Evolutionary conservation across 2,329 filamentous ascomycete genomes (phyloP), one percentile per base, ranked within the genome.

Genomic region (Davidsoniella virescens): DNA sequence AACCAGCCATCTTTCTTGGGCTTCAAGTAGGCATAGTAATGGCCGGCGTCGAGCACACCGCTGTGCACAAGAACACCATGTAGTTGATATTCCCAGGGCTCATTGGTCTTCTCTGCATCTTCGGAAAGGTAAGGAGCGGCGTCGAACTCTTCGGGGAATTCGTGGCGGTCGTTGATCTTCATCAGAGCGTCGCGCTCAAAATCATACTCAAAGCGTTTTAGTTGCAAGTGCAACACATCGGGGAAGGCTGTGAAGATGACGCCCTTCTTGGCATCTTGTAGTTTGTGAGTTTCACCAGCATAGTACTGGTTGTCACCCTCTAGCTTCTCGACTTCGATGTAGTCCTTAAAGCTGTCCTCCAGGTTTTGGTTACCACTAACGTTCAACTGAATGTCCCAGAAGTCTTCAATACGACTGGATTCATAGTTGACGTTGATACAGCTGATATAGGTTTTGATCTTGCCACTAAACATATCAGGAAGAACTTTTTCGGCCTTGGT

Each of bases 401-500:
- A 98, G 59, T 98, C 93, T 64, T 98, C 92, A 56, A 92, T 78
- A 54, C 90, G 78, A 55, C 88, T 94, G 18, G 87, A 95, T 68
- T 96, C 90, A 68, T 94, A 98, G 59, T 94, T 82, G 55, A 98
- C 93, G 63, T 98, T 92, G 63, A 98, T 95, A 68, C 93, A 98
- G 18, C 86, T 93, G 56, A 98, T 93, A 65, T 96, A 98, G 0
- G 92, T 98, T 69, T 96, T 96, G 65, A 93, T 88, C 67, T 96
- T 96, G 52, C 92, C 93, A 52, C 92, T 88, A 60, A 98, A 96
- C 70, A 98, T 83, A 55, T 84, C 80, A 1, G 88, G 80, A 7
- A 98, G 71, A 2, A 87, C 84, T 57, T 90, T 93, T 62, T 96
- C 86, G 10, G 87, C 85, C 47, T 83, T 79, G 1, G 92, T 96